Evolutionary conservation across 208 protist species (phyloP), one percentile per base, ranked within the genome.

Genomic region (Leishmania mexicana): DNA sequence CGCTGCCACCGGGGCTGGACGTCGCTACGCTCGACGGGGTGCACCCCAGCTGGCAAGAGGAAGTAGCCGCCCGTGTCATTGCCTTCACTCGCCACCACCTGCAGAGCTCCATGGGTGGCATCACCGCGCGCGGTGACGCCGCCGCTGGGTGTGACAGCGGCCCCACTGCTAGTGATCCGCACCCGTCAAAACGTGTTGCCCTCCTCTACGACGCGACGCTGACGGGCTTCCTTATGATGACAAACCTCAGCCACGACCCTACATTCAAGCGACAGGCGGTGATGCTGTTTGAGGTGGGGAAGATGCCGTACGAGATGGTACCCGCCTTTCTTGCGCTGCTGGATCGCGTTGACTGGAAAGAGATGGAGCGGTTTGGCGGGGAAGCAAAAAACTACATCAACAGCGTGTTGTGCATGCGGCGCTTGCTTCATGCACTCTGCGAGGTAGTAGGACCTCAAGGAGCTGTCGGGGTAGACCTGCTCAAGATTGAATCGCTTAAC

Each of bases 221-320:
- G 21, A 99, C 98, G 13, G 99, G 98, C 13, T 99, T 99, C 83
- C 90, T 99, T 28, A 99, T 99, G 99, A 99, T 99, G 98, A 99
- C 97, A 74, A 99, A 99, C 87, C 84, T 99, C 38, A 97, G 95
- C 35, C 78, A 88, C 47, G 89, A 96, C 77, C 91, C 88, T 19
- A 86, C 87, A 11, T 96, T 98, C 78, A 98, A 97, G 76, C 92
- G 96, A 78, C 90, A 95, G 83, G 95, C 95, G 15, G 95, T 98
- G 21, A 97, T 95, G 62, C 86, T 98, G 4, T 98, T 97, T 81
- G 96, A 98, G 81, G 89, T 96, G 64, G 96, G 96, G 17, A 97
- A 96, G 79, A 87, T 98, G 84, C 86, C 88, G 3, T 87, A 94
- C 67, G 92, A 96, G 83, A 88, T 91, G 88, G 85, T 98, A 28